phyloP scores from a whole-genome alignment of 2,329 filamentous ascomycete genomes.

The Alternaria conjuncta region DNA sequence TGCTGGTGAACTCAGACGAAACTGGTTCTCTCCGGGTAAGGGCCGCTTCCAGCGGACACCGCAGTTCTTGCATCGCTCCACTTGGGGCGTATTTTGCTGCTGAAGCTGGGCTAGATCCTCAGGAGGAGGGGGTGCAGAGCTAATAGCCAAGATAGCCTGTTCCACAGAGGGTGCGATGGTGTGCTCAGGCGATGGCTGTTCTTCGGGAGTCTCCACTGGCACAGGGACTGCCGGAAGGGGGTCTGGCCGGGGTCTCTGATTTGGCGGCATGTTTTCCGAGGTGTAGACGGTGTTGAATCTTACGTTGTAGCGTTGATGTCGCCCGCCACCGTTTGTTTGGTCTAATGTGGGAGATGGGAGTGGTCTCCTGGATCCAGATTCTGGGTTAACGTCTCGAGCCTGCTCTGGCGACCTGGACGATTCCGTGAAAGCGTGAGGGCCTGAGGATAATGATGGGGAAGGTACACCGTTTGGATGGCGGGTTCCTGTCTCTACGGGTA shows the following conservation, averaged over 20 bases:
- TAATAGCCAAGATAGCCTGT: slow-evolving; percentile 1
- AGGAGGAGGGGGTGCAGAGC: neutral
- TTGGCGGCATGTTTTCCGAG: slow-evolving; percentile 23
- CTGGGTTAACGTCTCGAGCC: slow-evolving; percentile 8
- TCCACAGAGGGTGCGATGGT: slow-evolving; percentile 14
- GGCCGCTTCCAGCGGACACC: slow-evolving; percentile 29
- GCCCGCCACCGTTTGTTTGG: slow-evolving; percentile 16
- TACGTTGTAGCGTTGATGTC: slow-evolving; percentile 36
- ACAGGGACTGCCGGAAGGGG: slow-evolving; percentile 13
- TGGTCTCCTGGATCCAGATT: slow-evolving; percentile 10
- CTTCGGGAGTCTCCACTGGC: slow-evolving; percentile 10
- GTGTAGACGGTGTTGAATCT: slow-evolving; percentile 30
- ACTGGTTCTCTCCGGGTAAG: slow-evolving; percentile 19
- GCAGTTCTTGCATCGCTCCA: slow-evolving; percentile 28
- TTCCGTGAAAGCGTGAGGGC: neutral
- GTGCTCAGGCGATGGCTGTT: slow-evolving; percentile 9
- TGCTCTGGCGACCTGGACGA: slow-evolving; percentile 21
- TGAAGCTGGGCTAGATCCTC: slow-evolving; percentile 10
- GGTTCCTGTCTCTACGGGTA: slow-evolving; percentile 5
- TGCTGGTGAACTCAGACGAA: slow-evolving; percentile 15
- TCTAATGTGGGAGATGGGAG: slow-evolving; percentile 13
- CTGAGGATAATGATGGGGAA: slow-evolving; percentile 11
- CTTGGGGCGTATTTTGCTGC: slow-evolving; percentile 19
- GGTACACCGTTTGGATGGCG: slow-evolving; percentile 6
- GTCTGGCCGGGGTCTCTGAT: slow-evolving; percentile 25